phyloP scores from a whole-genome alignment of 208 protist genomes.

The Acanthamoeba royreba region DNA sequence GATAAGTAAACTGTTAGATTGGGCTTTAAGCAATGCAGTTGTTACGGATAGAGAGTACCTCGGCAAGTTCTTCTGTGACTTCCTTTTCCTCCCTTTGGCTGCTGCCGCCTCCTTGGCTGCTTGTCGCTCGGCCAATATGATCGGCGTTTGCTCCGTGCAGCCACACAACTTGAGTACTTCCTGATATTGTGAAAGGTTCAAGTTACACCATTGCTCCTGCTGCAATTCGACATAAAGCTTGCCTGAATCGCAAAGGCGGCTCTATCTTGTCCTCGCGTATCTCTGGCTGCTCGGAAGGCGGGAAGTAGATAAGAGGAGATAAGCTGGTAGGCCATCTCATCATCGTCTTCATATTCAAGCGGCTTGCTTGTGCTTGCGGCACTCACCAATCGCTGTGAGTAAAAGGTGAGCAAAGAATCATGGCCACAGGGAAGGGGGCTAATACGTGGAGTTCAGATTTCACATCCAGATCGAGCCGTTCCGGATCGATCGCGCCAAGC shows the following conservation, averaged over 20 bases:
- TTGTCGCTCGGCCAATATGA: not conserved
- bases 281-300: slow-evolving; percentile 43
- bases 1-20: not conserved
- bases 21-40: not conserved
- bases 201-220: too few relatives aligned
- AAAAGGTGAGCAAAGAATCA: not conserved
- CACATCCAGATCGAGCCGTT: slow-evolving; percentile 44
- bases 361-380: not conserved
- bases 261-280: slow-evolving; percentile 56
- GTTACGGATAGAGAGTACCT: not conserved
- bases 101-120: not conserved
- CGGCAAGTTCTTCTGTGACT: not conserved
- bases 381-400: not conserved
- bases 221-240: not conserved
- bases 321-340: slow-evolving; percentile 35
- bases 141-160: not conserved
- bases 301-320: slow-evolving; percentile 58
- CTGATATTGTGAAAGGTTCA: not conserved
- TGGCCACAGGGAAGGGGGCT: not conserved
- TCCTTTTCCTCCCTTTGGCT: not conserved
- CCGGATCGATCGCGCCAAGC: slow-evolving; percentile 70
- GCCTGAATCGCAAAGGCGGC: slow-evolving; percentile 66
- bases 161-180: slow-evolving; percentile 56
- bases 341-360: not conserved
- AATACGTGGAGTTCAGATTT: not conserved